phyloP scores from a whole-genome alignment of 495 filamentous ascomycete genomes.

The Talaromyces thailandensis region DNA sequence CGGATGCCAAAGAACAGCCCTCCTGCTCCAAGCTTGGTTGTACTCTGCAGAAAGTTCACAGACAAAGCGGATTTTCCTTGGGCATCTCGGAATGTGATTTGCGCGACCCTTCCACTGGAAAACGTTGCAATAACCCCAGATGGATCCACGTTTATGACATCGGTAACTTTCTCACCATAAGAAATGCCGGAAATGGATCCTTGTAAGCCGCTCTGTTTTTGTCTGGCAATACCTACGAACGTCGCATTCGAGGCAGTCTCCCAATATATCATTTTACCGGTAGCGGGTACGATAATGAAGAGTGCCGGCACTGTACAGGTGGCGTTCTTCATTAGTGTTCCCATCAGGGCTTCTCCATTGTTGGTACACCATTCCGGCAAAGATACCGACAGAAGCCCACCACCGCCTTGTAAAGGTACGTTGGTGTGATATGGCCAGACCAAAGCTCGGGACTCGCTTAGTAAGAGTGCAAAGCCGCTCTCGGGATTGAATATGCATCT shows the following conservation, averaged over 20 bases:
- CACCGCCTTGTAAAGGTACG: constrained; percentile 45
- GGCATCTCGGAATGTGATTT: constrained; percentile 71
- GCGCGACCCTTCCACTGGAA: constrained; percentile 75
- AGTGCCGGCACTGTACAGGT: constrained; percentile 71
- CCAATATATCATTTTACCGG: constrained; percentile 86
- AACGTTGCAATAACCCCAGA: constrained; percentile 78
- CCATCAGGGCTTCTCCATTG: constrained; percentile 64
- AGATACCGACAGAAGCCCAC: constrained; percentile 64
- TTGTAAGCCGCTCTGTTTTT: constrained; percentile 70
- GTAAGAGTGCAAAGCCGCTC: constrained; percentile 65
- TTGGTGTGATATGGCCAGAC: constrained; percentile 72
- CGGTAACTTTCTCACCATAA: constrained; percentile 65
- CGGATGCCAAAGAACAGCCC: constrained; percentile 73
- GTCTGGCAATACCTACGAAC: constrained; percentile 62
- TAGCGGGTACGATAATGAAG: constrained; percentile 71
- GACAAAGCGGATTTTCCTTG: constrained; percentile 77
- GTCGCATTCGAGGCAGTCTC: constrained; percentile 82
- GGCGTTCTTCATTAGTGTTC: constrained; percentile 66
- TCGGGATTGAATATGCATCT: constrained; percentile 52
- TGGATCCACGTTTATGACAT: constrained; percentile 73
- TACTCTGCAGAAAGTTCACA: constrained; percentile 57
- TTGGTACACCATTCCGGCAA: constrained; percentile 65
- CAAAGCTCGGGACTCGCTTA: constrained; percentile 71
- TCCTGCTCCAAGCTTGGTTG: constrained; percentile 29
- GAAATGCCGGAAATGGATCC: constrained; percentile 60